Conservation (phyloP, 768 basidiomycete species). For the Arthromyces matolae region DNA sequence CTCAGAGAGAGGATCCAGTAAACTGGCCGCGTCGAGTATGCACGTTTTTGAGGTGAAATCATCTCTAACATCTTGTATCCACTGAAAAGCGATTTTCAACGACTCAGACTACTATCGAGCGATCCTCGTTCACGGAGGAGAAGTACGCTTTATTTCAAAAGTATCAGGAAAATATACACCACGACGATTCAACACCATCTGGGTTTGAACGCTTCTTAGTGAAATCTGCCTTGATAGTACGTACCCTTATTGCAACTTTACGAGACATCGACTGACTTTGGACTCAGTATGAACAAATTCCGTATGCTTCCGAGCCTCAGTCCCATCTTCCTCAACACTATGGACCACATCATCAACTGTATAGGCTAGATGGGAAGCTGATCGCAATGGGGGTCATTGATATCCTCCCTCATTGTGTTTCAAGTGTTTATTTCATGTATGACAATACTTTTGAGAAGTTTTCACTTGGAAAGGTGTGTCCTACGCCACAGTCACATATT, state of each 20-base stretch:
- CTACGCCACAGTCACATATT: not conserved
- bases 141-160: constrained; percentile 74
- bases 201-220: constrained; percentile 78
- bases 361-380: constrained; percentile 75
- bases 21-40: constrained; percentile 23
- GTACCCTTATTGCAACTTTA: constrained; percentile 18
- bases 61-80: no score
- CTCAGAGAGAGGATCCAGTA: constrained; percentile 42
- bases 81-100: not conserved
- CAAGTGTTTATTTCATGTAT: constrained; percentile 87
- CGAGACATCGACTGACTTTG: not conserved
- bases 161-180: constrained; percentile 80
- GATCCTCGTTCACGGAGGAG: constrained; percentile 71
- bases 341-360: constrained; percentile 92
- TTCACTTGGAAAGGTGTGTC: constrained; percentile 71
- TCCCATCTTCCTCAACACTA: constrained; percentile 67
- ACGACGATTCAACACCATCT: constrained; percentile 51
- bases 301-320: constrained; percentile 47
- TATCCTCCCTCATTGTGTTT: constrained; percentile 83
- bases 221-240: constrained; percentile 67
- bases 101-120: constrained; percentile 80
- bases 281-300: constrained; percentile 62
- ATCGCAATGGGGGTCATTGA: constrained; percentile 89
- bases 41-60: constrained; percentile 62
- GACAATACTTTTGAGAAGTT: constrained; percentile 63